Evolutionary conservation across 352 stramenopile species (phyloP), one percentile per base, ranked within the genome.

Genomic region (Hyaloperonospora brassicae): DNA sequence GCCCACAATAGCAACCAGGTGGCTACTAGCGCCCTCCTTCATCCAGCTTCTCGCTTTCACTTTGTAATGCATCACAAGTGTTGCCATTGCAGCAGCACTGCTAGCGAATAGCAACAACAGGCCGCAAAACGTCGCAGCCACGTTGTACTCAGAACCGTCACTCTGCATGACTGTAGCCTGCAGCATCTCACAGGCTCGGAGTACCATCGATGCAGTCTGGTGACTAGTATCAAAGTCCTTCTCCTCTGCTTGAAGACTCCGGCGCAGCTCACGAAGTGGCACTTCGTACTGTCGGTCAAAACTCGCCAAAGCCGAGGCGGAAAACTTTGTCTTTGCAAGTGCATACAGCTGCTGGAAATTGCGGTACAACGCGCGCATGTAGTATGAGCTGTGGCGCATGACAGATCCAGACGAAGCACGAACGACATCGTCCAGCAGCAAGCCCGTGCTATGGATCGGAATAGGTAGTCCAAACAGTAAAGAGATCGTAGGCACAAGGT

Each of bases 401-500:
- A 43, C 11, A 30, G 22, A 55, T 5, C 24, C 17, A 22, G 52
- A 59, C 13, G 72, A 73, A 24, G 67, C 65, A 21, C 55, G 54
- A 0, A 91, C 55, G 22, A 87, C 71, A 44, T 86, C 72, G 22
- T 81, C 57, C 2, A 95, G 61, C 12, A 92, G n/a, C 10, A 80
- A 47, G 0, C 85, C 85, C 0, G 76, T 91, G 45, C 74, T 93
- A 39, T 76, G 72, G 0, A 61, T 14, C 1, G 85, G 85, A 30
- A 94, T 91, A 0, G 45, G 61, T 5, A 95, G 52, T 10, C 77
- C 77, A 49, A 93, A 87, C 0, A 94, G 58, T 5, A 76, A 55
- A 3, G 80, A 77, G 39, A 95, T 76, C 3, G 84, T 95, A n/a
- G 82, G 82, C 14, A 93, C 86, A 3, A 95, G 52, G 48, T 95